phyloP scores from a whole-genome alignment of 2,329 filamentous ascomycete genomes.

The Diaporthe velutina region DNA sequence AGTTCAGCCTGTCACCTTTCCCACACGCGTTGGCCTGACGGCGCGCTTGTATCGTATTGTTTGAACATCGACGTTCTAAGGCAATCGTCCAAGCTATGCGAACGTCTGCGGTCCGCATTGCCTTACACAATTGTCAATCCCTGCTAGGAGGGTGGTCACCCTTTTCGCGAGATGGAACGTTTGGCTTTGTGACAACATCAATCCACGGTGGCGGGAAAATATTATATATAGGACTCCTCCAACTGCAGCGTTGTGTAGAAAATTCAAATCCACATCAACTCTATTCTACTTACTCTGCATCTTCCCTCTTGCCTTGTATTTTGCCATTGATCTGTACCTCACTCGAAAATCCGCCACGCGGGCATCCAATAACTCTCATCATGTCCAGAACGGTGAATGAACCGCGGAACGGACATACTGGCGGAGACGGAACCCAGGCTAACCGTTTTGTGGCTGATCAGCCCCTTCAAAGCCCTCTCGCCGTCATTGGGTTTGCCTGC shows the following conservation, averaged over 20 bases:
- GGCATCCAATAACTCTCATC: neutral
- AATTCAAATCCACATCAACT: neutral
- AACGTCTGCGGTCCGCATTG: too few relatives aligned
- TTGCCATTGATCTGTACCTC: neutral
- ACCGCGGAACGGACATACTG: neutral
- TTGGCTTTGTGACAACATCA: too few relatives aligned
- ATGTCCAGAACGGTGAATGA: neutral
- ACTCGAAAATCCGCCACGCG: too few relatives aligned
- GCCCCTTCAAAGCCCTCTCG: neutral
- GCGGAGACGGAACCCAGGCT: neutral
- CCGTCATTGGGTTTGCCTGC: conserved; percentile 18
- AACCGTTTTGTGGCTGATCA: neutral
- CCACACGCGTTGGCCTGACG: too few relatives aligned
- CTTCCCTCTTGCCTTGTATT: neutral
- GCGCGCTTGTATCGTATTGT: too few relatives aligned
- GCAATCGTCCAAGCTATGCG: too few relatives aligned
- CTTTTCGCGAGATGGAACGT: too few relatives aligned
- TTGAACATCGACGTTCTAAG: too few relatives aligned
- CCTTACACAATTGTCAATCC: too few relatives aligned
- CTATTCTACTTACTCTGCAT: neutral
- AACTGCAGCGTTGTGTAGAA: neutral
- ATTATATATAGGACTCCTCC: neutral
- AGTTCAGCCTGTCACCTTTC: too few relatives aligned
- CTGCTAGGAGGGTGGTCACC: too few relatives aligned
- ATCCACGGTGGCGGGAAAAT: too few relatives aligned